These are phyloP conservation scores for Pichia nanzhaoensis DNA, from an alignment of 805 yeast species.

Conservation along the genomic window DNA sequence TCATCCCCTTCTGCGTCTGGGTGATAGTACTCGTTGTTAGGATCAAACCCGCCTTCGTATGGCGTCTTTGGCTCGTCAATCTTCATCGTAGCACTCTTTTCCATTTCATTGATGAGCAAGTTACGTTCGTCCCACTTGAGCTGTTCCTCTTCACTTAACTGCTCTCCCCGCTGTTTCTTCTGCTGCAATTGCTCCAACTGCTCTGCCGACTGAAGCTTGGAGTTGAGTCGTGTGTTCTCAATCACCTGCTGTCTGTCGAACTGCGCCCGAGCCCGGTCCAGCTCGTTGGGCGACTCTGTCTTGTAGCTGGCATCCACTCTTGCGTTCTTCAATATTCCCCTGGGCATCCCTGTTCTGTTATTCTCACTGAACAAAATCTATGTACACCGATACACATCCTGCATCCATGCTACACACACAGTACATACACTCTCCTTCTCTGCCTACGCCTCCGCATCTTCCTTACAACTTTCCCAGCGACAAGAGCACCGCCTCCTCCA, in stretches of 20 bases:
- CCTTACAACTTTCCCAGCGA: neutral
- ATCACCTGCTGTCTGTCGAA: slow-evolving; percentile 61
- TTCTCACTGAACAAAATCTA: neutral
- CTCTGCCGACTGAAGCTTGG: slow-evolving; percentile 40
- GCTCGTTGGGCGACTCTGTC: slow-evolving; percentile 17
- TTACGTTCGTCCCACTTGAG: slow-evolving; percentile 85
- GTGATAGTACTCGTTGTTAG: slow-evolving; percentile 71
- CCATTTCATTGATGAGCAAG: slow-evolving; percentile 65
- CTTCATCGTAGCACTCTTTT: slow-evolving; percentile 65
- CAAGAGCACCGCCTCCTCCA: slow-evolving; percentile 2
- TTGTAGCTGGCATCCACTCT: slow-evolving; percentile 19
- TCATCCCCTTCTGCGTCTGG: slow-evolving; percentile 58
- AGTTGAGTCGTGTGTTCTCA: slow-evolving; percentile 71
- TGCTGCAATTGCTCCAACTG: neutral
- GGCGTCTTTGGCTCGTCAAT: slow-evolving; percentile 97
- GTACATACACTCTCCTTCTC: neutral
- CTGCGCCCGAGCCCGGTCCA: slow-evolving; percentile 12
- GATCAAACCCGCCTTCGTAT: slow-evolving; percentile 82
- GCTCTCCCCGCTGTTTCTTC: neutral
- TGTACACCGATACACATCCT: neutral
- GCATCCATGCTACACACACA: no score
- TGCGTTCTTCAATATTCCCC: slow-evolving; percentile 31
- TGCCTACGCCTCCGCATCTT: neutral
- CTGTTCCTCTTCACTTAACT: slow-evolving; percentile 31
- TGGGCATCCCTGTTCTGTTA: slow-evolving; percentile 16